Evolutionary conservation across 495 filamentous ascomycete genomes (phyloP), one percentile per base, ranked within the genome.

Genomic region (Podospora appendiculata): DNA sequence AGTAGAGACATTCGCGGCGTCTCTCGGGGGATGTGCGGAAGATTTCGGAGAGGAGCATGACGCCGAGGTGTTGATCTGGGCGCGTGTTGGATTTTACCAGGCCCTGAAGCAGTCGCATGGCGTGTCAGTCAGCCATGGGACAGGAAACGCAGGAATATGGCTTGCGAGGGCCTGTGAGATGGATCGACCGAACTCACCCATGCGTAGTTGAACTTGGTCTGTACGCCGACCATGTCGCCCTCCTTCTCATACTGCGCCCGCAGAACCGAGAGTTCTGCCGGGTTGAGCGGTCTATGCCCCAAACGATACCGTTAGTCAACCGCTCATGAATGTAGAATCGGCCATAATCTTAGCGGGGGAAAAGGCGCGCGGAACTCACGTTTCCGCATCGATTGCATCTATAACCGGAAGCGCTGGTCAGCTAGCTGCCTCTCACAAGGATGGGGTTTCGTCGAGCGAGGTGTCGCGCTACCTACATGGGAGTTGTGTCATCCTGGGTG

Each of bases 141-240:
- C 14, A 45, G 39, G 18, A 45, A 46, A 8, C 16, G 7, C 16
- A 43, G n/a, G 48, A 48, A 9, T n/a, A n/a, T n/a, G n/a, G n/a
- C n/a, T n/a, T n/a, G n/a, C n/a, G n/a, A n/a, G n/a, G n/a, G n/a
- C n/a, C n/a, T n/a, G n/a, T n/a, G n/a, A n/a, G n/a, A n/a, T n/a
- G 8, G 41, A 35, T 36, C 18, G 19, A 33, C 33, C 51, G 14
- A 41, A 52, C 77, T 41, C 75, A 94, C 90, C 93, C 93, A 98
- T 62, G 94, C 92, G 67, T 89, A 97, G 81, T 98, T 98, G 81
- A 98, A 98, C 68, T 96, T 97, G 43, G 93, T 98, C 69, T 98
- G 93, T 32, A 98, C 82, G 43, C 91, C 90, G 13, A 96, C 94
- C 70, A 92, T 95, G 59, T 90, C 86, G 52, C 92, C 93, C 69